A percentile compares a stretch with the other conserved stretches of the same genome.
Conservation (phyloP, 2,329 filamentous ascomycete species). For the Cercospora sp. region DNA sequence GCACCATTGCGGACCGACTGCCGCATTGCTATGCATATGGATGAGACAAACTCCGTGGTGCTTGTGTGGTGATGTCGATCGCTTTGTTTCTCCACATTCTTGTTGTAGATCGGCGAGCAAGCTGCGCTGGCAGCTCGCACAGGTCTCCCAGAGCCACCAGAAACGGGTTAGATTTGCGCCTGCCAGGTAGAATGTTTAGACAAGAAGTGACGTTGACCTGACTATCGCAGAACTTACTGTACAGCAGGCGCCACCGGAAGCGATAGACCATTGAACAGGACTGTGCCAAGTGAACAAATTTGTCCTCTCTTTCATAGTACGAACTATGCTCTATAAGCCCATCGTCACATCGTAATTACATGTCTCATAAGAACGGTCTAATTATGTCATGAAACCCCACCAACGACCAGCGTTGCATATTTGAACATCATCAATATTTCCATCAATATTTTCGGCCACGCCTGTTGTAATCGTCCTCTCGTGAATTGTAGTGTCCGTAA, state of each 20-base stretch:
- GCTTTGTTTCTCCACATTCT: neutral
- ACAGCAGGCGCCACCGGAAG: neutral
- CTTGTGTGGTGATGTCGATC: neutral
- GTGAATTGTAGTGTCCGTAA: slow-evolving; percentile 16
- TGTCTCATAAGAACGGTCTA: neutral
- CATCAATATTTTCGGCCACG: slow-evolving; percentile 27
- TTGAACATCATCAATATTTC: neutral
- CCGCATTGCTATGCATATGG: neutral
- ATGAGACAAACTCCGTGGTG: neutral
- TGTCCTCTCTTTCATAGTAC: neutral
- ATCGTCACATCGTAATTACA: neutral
- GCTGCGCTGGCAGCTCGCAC: neutral
- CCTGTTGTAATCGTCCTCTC: slow-evolving; percentile 13
- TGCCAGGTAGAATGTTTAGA: neutral
- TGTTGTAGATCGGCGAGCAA: neutral
- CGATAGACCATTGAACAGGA: neutral
- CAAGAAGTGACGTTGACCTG: neutral
- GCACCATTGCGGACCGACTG: neutral
- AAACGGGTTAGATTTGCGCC: neutral
- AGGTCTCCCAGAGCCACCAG: neutral
- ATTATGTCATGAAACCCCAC: neutral
- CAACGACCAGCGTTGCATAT: slow-evolving; percentile 21
- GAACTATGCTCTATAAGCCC: neutral
- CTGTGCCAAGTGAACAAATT: neutral
- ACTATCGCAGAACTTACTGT: neutral